Base-by-base conservation (phyloP, 495 filamentous ascomycete genomes). In the Glonium stellatum region DNA sequence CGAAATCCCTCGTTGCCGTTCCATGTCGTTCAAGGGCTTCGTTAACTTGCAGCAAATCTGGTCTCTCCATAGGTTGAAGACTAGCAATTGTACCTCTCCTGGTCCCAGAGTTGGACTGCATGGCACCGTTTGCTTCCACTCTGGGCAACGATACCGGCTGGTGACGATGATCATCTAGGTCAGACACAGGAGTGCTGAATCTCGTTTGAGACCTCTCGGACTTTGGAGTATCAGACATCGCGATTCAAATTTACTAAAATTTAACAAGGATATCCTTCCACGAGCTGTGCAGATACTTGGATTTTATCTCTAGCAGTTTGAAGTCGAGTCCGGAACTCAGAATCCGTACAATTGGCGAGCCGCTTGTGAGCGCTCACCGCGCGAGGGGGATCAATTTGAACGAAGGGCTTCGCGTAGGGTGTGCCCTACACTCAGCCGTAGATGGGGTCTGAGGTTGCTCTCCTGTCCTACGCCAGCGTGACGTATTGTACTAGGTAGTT, bases 91-190 rank as follows among this genome's bases (percentile, higher is more conserved):
- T 58, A 68, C 76, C 59, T 60, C 68, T 58, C 55, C 70, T 57
- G 44, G 64, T 62, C 55, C 70, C 66, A 11, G 55, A 41, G 39
- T 48, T n/a, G 39, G 70, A 47, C 70, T 68, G 36, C 79, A 77
- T 58, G 78, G 76, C 34, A 82, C 67, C 70, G 58, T 74, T 80
- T 74, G 36, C 39, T n/a, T 79, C 86, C 69, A 72, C 82, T 53
- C 82, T 80, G 27, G 87, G 84, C 18, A 86, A 73, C 35, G 88
- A 83, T 25, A 84, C 73, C 36, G 86, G 71, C 67, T 96, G 91
- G 69, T 87, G 80, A 48, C 91, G 89, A 75, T 97, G 91, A 69
- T 97, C 93, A 71, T 98, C 93, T 11, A 97, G 78, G 67, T 96
- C 90, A 53, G 88, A 86, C 22, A 90, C 88, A 1, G 92, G 89